A percentile compares a stretch with the other conserved stretches of the same genome.
Evolutionary conservation across 768 basidiomycete genomes (phyloP).

Genomic region (Tubosaeta brunneosetosa): DNA sequence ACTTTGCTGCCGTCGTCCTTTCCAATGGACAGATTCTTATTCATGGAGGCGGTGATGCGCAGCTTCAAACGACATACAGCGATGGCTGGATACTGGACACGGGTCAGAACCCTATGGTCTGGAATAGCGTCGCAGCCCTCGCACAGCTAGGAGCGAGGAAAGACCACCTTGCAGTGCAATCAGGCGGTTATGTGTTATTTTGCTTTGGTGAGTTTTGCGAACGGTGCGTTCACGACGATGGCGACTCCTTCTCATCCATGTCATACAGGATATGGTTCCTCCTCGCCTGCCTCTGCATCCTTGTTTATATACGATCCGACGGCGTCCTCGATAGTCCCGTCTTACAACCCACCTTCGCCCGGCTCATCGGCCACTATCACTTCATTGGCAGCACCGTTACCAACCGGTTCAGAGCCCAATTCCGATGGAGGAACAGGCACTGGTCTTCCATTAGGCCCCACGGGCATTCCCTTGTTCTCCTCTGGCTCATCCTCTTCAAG

Average conservation of each 20-base stretch:
- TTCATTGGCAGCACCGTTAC: conserved; percentile 34
- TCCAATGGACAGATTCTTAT: conserved; percentile 58
- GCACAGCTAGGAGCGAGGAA: conserved; percentile 57
- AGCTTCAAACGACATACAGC: conserved; percentile 45
- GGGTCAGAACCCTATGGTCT: conserved; percentile 50
- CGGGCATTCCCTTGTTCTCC: conserved; percentile 14
- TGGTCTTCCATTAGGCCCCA: conserved; percentile 4
- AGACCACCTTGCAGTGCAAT: conserved; percentile 69
- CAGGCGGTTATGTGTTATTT: conserved; percentile 63
- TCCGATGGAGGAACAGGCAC: conserved; percentile 8
- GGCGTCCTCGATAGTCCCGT: conserved; percentile 37
- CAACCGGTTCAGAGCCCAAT: conserved; percentile 22
- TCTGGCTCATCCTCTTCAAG: conserved; percentile 15
- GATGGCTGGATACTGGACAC: conserved; percentile 75
- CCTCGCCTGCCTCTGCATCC: conserved; percentile 42
- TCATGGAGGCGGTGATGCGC: conserved; percentile 71
- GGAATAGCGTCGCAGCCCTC: conserved; percentile 50
- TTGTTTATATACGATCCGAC: conserved; percentile 48
- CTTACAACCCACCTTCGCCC: conserved; percentile 35
- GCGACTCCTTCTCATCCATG: conserved; percentile 22
- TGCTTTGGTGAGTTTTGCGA: conserved; percentile 59
- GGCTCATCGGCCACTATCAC: conserved; percentile 26
- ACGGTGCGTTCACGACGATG: background rate
- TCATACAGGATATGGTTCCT: conserved; percentile 29
- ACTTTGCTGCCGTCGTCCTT: conserved; percentile 53